Base-by-base conservation (phyloP, 2,329 filamentous ascomycete species). In the Teratosphaeriaceae sp. region DNA sequence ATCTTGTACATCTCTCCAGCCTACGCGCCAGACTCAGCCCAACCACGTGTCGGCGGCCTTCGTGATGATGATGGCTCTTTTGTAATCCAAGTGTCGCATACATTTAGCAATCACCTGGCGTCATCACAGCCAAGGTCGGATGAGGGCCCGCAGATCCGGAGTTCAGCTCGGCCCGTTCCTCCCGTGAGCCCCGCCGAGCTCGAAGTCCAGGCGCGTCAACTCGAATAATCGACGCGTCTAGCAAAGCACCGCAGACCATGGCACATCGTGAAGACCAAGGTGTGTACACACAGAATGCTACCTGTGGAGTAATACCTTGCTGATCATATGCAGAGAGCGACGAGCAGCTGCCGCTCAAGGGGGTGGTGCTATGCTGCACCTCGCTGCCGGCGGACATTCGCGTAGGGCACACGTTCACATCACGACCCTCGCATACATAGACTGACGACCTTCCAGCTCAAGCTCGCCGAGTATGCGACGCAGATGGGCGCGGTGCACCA, bases 401-500 rank as follows among this genome's bases (percentile, higher is more conserved):
- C 3, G 37, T 30, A 38, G 5, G 31, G 27, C 12, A 13, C 27
- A 3, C 11, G 27, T 30, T 30, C 27, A 6, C n/a, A n/a, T n/a
- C n/a, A n/a, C n/a, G n/a, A n/a, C n/a, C 8, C 24, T 34, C 16
- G 7, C 7, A 16, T 37, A 19, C 15, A 37, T 8, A 37, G 12
- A 40, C 37, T 9, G 12, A 38, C 35, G n/a, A 3, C 16, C 5
- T 12, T 9, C 9, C 44, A 62, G 59, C 57, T 53, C 11, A 47
- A 49, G 29, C 47, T 64, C 37, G 78, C 77, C 13, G 66, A 73
- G 38, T 78, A 80, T 47, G 85, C 85, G 15, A 66, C 73, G 50
- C 80, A 95, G 60, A 88, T 98, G 72, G 92, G 92, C 51, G 92
- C 89, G 39, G 66, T 77, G 47, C 85, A 94, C 73, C 88, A 85